Evolutionary conservation across 2,329 filamentous ascomycete genomes (phyloP), one percentile per base, ranked within the genome.

Genomic region (Nemania sp.): DNA sequence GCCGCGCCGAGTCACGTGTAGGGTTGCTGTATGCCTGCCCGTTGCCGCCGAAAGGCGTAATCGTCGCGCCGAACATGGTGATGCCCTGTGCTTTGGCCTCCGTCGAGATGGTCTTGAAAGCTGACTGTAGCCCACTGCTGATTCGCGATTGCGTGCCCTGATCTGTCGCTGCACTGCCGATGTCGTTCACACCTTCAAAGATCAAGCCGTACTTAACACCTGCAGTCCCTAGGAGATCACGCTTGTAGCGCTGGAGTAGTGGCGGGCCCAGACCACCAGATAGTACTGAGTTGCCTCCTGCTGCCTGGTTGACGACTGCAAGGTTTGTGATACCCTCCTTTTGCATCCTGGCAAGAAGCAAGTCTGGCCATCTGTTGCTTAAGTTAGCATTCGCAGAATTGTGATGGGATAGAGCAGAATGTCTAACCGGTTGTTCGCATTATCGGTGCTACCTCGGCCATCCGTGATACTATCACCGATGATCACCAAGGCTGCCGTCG

Each of bases 131-230:
- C 2, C 70, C 63, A 47, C 78, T 75, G 12, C 76, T 80, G 8
- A 85, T 71, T 3, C 68, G 63, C 3, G 68, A 68, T 62, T 86
- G 84, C 0, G 76, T 74, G 1, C 65, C 68, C 1, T 70, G 41
- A 19, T 79, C 78, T 0, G 77, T 62, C 2, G 71, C 70, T 0
- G 75, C 78, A 1, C 68, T 72, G 3, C 85, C 86, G 51, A 89
- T 87, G 63, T 89, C 86, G 63, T 88, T 88, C 23, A 89, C 83
- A 17, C 86, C 85, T 67, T 86, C 82, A 65, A 87, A 89, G 31
- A 88, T 75, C 72, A 89, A 77, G 19, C 80, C 80, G 63, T 85
- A 87, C 60, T 75, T 75, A 2, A 84, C 78, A 3, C 80, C 80
- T 0, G 79, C 74, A 26, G 83, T 80, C 0, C 78, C 68, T 2